Percentiles rank a stretch among this genome's conserved stretches.
phyloP scores from a whole-genome alignment of 2,329 filamentous ascomycete species.

The Xylaria sp. region DNA sequence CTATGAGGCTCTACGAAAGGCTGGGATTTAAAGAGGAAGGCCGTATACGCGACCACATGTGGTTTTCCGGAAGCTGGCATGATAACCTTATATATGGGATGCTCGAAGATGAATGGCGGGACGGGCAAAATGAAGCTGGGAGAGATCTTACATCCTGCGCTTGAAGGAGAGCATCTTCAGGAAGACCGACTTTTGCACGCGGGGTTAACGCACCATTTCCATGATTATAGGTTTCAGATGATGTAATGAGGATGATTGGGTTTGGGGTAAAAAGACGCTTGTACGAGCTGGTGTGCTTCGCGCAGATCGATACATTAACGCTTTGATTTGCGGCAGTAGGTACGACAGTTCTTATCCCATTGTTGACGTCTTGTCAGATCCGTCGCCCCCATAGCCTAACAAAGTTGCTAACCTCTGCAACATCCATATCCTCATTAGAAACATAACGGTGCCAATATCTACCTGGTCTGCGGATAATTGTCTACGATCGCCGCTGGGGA shows the following conservation, averaged over 20 bases:
- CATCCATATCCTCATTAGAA: conserved; percentile 38
- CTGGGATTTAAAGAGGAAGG: conserved; percentile 53
- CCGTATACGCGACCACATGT: conserved; percentile 49
- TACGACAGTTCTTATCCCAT: background rate
- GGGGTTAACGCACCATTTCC: background rate
- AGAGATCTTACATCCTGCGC: conserved; percentile 30
- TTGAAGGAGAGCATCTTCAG: background rate
- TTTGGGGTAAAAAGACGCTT: no score
- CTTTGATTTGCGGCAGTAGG: background rate
- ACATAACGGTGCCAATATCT: conserved; percentile 35
- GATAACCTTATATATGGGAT: conserved; percentile 51
- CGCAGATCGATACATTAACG: background rate
- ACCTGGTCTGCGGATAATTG: conserved; percentile 24
- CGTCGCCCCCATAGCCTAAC: conserved; percentile 24
- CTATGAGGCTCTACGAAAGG: conserved; percentile 49
- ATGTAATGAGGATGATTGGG: no score
- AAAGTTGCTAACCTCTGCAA: conserved; percentile 36
- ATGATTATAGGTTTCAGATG: background rate
- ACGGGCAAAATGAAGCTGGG: conserved; percentile 33
- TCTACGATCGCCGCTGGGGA: conserved; percentile 8
- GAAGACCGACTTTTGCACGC: background rate
- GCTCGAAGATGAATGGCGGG: conserved; percentile 51
- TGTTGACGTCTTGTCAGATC: conserved; percentile 9
- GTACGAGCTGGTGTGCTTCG: background rate
- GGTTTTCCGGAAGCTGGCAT: conserved; percentile 52